Conservation (phyloP, 2,329 filamentous ascomycete species). For the Torrubiella hemipterigena region DNA sequence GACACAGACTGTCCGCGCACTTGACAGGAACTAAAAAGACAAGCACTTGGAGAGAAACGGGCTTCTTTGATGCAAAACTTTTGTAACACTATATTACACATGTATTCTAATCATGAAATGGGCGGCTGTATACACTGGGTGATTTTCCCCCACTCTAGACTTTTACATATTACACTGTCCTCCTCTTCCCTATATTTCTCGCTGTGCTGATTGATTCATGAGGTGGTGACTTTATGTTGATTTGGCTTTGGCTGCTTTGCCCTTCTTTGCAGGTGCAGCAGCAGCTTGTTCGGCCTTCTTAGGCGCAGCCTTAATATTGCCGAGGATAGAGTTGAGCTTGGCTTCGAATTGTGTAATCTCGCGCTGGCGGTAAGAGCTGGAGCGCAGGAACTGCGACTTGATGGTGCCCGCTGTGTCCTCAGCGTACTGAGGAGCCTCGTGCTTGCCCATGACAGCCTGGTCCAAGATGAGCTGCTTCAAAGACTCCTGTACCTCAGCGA, state of each 20-base stretch:
- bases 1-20: conserved; percentile 32
- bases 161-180: not conserved
- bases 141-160: not conserved
- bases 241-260: conserved; percentile 1
- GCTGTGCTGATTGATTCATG: conserved; percentile 1
- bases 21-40: conserved; percentile 15
- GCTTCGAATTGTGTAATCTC: conserved; percentile 25
- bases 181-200: not conserved
- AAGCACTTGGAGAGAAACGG: too few relatives aligned
- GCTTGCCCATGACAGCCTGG: conserved; percentile 21
- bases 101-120: conserved; percentile 1
- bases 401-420: conserved; percentile 20
- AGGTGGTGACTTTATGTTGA: conserved; percentile 1
- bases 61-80: too few relatives aligned
- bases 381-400: conserved; percentile 23
- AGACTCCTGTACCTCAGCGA: conserved; percentile 21
- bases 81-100: conserved; percentile 9
- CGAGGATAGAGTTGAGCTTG: conserved; percentile 22
- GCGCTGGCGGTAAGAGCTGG: conserved; percentile 21
- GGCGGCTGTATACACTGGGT: too few relatives aligned
- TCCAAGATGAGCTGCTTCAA: conserved; percentile 20
- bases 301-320: conserved; percentile 2
- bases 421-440: conserved; percentile 21
- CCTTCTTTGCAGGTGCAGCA: not conserved
- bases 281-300: not conserved